These are phyloP conservation scores for Croton laevigatus DNA, from an alignment of 441 rosid species.

Conservation along the genomic window DNA sequence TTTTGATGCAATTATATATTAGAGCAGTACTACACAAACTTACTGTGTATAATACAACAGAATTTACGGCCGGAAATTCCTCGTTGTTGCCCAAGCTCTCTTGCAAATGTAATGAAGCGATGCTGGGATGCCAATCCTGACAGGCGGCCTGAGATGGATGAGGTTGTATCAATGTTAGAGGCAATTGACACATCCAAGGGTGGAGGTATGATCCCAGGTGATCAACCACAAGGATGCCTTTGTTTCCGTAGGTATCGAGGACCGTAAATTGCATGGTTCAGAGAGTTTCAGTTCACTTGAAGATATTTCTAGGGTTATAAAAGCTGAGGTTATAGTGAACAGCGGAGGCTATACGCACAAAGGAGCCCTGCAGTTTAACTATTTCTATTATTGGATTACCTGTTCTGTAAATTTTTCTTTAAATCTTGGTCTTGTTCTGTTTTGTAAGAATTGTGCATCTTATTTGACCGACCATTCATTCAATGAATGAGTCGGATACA, in stretches of 20 bases:
- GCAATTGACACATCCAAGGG: constrained; percentile 93
- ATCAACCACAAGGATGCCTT: constrained; percentile 75
- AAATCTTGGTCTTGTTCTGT: not conserved
- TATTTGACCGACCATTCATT: constrained; percentile 16
- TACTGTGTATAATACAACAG: constrained; percentile 33
- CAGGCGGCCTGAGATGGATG: constrained; percentile 94
- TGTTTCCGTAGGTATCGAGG: constrained; percentile 87
- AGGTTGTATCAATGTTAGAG: constrained; percentile 85
- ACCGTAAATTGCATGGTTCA: constrained; percentile 35
- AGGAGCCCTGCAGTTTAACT: constrained; percentile 21
- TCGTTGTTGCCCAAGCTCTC: constrained; percentile 86
- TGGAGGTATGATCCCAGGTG: constrained; percentile 91
- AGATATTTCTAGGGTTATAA: constrained; percentile 11
- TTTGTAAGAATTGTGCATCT: constrained; percentile 16
- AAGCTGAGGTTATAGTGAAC: constrained; percentile 24
- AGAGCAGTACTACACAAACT: not conserved
- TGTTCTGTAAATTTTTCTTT: constrained; percentile 30
- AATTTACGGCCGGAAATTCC: constrained; percentile 96
- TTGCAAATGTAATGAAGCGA: constrained; percentile 87
- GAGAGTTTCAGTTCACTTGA: constrained; percentile 17
- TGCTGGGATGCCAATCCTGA: constrained; percentile 98
- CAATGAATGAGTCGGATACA: constrained; percentile 11
- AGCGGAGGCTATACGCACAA: constrained; percentile 26
- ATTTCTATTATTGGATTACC: constrained; percentile 13
- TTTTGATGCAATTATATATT: not conserved